A percentile compares a stretch with the other conserved stretches of the same genome.
These are phyloP conservation scores for Sclerotiophoma versabilis DNA, from an alignment of 2,329 filamentous ascomycete species.

Conservation along the genomic window DNA sequence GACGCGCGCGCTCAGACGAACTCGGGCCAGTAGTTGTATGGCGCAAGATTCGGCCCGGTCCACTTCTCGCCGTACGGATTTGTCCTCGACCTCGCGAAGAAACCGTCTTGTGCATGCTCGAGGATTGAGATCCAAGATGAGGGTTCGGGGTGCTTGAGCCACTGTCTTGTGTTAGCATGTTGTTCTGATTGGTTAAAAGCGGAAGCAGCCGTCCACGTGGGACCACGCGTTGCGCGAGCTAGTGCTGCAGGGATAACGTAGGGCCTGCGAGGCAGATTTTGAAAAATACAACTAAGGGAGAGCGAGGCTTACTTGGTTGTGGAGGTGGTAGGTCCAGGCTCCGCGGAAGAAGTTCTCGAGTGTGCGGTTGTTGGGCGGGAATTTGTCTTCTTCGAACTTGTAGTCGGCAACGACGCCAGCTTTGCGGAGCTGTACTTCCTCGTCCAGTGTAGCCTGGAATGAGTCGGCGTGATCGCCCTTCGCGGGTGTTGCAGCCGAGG, in stretches of 20 bases:
- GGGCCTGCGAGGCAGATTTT: neutral
- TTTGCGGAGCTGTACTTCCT: conserved; percentile 51
- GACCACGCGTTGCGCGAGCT: too few relatives aligned
- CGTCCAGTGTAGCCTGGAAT: conserved; percentile 51
- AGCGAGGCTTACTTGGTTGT: conserved; percentile 60
- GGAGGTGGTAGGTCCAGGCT: conserved; percentile 65
- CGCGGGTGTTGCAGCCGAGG: conserved; percentile 36
- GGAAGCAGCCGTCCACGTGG: conserved; percentile 1
- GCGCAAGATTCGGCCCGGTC: conserved; percentile 56
- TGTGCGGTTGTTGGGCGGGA: conserved; percentile 63
- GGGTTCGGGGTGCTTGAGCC: conserved; percentile 63
- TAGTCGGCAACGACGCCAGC: conserved; percentile 55
- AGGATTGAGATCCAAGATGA: conserved; percentile 63
- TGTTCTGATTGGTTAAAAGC: conserved; percentile 17
- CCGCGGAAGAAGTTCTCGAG: conserved; percentile 64
- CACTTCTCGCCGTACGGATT: conserved; percentile 64
- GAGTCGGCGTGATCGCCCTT: conserved; percentile 42
- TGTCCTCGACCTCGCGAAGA: conserved; percentile 57
- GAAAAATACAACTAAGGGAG: too few relatives aligned
- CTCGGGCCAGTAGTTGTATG: conserved; percentile 61
- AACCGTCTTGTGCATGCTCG: conserved; percentile 62
- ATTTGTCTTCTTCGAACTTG: conserved; percentile 58
- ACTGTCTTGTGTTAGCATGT: conserved; percentile 50
- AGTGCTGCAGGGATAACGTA: neutral
- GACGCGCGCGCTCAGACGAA: conserved; percentile 49